Evolutionary conservation across 169 alveolate species (phyloP).

Genomic region (Neospora caninum): DNA sequence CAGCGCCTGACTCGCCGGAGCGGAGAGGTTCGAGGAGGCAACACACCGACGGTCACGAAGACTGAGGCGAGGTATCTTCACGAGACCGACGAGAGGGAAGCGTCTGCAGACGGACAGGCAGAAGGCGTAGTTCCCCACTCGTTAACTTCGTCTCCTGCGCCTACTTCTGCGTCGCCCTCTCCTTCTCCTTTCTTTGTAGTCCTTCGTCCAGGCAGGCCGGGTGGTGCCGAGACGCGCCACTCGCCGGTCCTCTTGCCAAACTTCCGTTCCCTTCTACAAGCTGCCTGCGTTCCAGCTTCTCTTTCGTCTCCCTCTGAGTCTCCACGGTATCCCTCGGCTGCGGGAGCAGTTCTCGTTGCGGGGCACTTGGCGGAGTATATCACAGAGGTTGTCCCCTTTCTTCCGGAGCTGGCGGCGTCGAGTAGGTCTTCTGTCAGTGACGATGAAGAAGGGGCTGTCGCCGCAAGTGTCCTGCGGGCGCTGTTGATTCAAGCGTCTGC

Average conservation of each 20-base stretch:
- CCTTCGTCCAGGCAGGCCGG: background rate
- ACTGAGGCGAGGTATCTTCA: background rate
- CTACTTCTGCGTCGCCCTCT: background rate
- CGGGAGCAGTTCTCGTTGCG: background rate
- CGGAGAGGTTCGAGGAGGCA: background rate
- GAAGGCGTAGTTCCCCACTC: background rate
- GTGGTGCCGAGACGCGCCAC: background rate
- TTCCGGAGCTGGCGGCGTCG: constrained; percentile 37
- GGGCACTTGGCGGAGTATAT: background rate
- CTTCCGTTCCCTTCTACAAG: background rate
- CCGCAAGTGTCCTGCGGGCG: constrained; percentile 11
- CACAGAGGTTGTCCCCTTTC: background rate
- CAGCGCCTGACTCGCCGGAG: too few species aligned
- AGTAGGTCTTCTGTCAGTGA: background rate
- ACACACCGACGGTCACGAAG: background rate
- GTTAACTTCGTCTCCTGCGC: background rate
- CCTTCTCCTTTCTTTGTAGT: constrained; percentile 16
- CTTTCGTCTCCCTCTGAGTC: background rate
- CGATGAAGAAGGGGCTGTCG: background rate
- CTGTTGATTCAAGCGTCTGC: background rate
- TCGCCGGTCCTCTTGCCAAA: background rate
- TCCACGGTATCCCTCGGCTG: background rate
- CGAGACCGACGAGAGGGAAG: background rate
- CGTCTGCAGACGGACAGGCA: background rate
- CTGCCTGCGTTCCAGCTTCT: background rate